phyloP scores from a whole-genome alignment of 257 asterid species.

The Solanum raphanifolium region DNA sequence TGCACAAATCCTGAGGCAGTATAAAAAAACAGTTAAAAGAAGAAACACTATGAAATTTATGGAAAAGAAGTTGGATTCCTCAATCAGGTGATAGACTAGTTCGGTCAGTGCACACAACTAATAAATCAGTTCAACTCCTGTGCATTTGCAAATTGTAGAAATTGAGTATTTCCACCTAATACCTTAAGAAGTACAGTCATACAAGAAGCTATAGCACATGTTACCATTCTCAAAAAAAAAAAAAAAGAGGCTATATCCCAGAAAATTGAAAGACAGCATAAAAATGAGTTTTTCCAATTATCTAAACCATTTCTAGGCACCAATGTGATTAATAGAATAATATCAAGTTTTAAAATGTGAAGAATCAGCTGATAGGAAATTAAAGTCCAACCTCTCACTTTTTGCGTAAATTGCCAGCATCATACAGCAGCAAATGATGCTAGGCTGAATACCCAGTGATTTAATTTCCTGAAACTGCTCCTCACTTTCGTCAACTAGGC shows the following conservation, averaged over 20 bases:
- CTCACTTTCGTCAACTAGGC: constrained; percentile 86
- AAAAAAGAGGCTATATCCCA: not conserved
- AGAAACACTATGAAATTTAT: not conserved
- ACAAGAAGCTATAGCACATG: not conserved
- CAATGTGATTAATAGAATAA: not conserved
- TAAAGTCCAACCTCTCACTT: constrained; percentile 53
- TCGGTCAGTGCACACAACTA: not conserved
- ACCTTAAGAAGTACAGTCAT: not conserved
- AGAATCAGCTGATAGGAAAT: constrained; percentile 1
- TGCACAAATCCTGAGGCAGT: not conserved
- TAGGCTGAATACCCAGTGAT: constrained; percentile 77
- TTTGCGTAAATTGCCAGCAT: constrained; percentile 77
- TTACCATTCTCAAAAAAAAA: not conserved
- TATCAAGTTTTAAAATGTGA: not conserved
- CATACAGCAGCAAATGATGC: constrained; percentile 94
- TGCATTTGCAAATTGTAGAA: not conserved
- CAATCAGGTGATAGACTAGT: not conserved
- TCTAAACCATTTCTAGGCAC: not conserved
- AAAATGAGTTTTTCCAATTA: not conserved
- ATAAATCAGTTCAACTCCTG: not conserved
- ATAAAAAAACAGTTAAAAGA: not conserved
- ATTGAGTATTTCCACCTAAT: not conserved
- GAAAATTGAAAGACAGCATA: not conserved
- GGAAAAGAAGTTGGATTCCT: not conserved
- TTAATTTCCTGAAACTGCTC: constrained; percentile 79